Evolutionary conservation across 805 yeast species (phyloP).

Genomic region (Zygotorulaspora danielsina): DNA sequence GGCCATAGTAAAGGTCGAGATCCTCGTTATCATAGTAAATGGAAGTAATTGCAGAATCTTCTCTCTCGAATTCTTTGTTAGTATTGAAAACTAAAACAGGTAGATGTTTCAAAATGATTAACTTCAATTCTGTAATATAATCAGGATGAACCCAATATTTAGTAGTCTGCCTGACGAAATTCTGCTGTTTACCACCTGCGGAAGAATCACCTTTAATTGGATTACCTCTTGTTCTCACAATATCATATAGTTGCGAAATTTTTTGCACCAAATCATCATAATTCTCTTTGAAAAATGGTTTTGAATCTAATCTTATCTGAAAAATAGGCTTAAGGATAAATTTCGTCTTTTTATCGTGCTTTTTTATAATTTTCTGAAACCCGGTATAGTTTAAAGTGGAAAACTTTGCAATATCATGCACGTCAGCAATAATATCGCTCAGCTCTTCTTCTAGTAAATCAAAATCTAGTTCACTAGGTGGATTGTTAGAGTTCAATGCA

Average conservation of each 20-base stretch:
- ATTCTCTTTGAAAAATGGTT: conserved; percentile 94
- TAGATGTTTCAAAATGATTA: conserved; percentile 85
- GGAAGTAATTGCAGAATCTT: conserved; percentile 95
- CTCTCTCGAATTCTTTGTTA: conserved; percentile 90
- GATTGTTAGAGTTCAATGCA: conserved; percentile 46
- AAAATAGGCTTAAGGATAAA: conserved; percentile 85
- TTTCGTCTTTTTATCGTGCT: conserved; percentile 87
- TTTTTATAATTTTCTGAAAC: conserved; percentile 92
- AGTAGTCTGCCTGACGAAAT: conserved; percentile 96
- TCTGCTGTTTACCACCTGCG: conserved; percentile 98
- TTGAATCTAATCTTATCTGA: conserved; percentile 86
- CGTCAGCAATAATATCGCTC: conserved; percentile 90
- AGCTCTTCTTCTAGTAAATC: conserved; percentile 71
- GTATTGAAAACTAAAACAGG: conserved; percentile 96
- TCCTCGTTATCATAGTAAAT: conserved; percentile 89
- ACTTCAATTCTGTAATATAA: conserved; percentile 91
- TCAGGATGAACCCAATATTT: conserved; percentile 99
- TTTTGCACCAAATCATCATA: conserved; percentile 86
- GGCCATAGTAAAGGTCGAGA: conserved; percentile 88
- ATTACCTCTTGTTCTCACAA: conserved; percentile 93
- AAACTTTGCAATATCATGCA: conserved; percentile 93
- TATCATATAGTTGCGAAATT: conserved; percentile 80
- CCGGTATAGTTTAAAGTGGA: conserved; percentile 94
- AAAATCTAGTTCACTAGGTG: conserved; percentile 62
- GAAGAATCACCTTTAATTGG: conserved; percentile 92